Evolutionary conservation across 192 early-diverging fungal species (phyloP).

Genomic region (Cetraspora pellucida): DNA sequence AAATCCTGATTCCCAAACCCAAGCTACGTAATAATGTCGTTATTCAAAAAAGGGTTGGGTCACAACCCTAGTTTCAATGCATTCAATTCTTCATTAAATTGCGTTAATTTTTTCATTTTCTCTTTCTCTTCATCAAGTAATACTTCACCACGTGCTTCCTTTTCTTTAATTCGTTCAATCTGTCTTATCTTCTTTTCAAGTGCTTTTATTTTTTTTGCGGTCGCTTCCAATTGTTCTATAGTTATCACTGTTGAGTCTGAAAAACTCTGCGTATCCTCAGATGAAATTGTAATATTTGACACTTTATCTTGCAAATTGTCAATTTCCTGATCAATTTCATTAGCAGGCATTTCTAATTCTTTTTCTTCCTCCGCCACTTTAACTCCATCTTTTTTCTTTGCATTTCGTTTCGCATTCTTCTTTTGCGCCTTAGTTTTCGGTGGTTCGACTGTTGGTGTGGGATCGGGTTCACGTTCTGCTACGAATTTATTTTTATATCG

Average conservation of each 20-base stretch:
- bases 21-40: no score
- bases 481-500: constrained; percentile 62
- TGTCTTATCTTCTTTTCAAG: constrained; percentile 74
- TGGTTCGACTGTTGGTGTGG: not conserved
- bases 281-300: not conserved
- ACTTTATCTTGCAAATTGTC: constrained; percentile 5
- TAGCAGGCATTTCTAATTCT: not conserved
- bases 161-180: constrained; percentile 62
- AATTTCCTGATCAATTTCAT: constrained; percentile 6
- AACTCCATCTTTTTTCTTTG: constrained; percentile 42
- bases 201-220: constrained; percentile 56
- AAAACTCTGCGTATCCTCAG: constrained; percentile 12
- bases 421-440: constrained; percentile 50
- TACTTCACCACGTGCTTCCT: constrained; percentile 46
- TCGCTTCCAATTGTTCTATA: constrained; percentile 23
- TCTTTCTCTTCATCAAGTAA: constrained; percentile 62
- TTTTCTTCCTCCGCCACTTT: not conserved
- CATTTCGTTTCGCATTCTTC: constrained; percentile 57
- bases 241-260: constrained; percentile 25
- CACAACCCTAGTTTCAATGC: no score
- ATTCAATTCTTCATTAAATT: constrained; percentile 38
- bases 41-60: no score
- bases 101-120: constrained; percentile 59
- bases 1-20: no score
- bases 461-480: constrained; percentile 39